Evolutionary conservation across 306 rosid genomes (phyloP).

Genomic region (Sindora glabra): DNA sequence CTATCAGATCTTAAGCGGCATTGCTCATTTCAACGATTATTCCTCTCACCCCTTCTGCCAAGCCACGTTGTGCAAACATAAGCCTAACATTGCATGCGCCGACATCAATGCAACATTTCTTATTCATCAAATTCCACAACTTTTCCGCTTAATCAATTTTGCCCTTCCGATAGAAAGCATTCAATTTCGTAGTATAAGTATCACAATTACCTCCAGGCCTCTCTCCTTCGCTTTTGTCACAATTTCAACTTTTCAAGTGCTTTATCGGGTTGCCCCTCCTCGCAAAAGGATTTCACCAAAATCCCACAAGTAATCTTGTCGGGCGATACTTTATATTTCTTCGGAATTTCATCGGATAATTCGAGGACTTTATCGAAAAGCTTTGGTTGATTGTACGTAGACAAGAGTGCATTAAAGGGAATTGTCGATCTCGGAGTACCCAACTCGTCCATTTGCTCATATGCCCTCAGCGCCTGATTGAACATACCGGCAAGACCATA

Average conservation of each 20-base stretch:
- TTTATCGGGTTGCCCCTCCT: conserved; percentile 27
- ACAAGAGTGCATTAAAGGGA: conserved; percentile 52
- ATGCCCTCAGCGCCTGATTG: conserved; percentile 47
- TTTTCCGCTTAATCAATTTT: conserved; percentile 43
- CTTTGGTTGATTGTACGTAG: conserved; percentile 34
- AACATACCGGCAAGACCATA: conserved; percentile 60
- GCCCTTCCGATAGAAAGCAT: conserved; percentile 45
- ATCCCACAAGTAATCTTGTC: conserved; percentile 53
- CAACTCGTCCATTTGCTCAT: conserved; percentile 45
- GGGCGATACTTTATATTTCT: conserved; percentile 30
- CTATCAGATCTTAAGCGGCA: conserved; percentile 48
- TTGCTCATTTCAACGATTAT: conserved; percentile 47
- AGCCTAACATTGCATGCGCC: conserved; percentile 47
- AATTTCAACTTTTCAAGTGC: conserved; percentile 29
- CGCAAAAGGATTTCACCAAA: conserved; percentile 42
- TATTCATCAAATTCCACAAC: conserved; percentile 46
- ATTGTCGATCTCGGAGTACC: conserved; percentile 50
- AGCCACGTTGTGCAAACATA: conserved; percentile 34
- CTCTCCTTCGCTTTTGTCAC: conserved; percentile 34
- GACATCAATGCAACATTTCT: conserved; percentile 40
- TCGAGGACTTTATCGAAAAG: conserved; percentile 32
- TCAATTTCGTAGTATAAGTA: conserved; percentile 42
- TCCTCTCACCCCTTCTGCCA: conserved; percentile 36
- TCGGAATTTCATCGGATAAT: conserved; percentile 48
- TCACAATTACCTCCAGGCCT: conserved; percentile 39